Percentiles rank a stretch among this genome's conserved stretches.
phyloP scores from a whole-genome alignment of 1,284 basidiomycete genomes.

The Fistulinella cinereoalba region DNA sequence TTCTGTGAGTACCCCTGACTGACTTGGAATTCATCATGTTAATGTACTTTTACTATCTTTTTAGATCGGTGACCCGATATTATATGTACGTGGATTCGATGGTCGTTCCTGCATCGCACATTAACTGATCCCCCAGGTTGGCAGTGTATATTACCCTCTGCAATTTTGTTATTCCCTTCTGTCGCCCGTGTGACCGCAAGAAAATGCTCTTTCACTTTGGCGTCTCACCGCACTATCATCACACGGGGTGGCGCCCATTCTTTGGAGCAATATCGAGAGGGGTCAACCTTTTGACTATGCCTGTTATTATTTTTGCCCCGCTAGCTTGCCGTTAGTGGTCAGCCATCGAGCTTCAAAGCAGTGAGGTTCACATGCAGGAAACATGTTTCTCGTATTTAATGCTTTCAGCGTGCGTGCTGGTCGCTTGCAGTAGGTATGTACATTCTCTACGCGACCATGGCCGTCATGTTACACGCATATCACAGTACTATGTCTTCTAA shows the following conservation, averaged over 20 bases:
- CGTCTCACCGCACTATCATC: slow-evolving; percentile 55
- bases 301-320: slow-evolving; percentile 47
- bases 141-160: slow-evolving; percentile 21
- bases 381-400: slow-evolving; percentile 43
- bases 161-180: slow-evolving; percentile 31
- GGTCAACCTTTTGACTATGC: slow-evolving; percentile 17
- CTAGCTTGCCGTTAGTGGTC: slow-evolving; percentile 33
- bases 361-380: slow-evolving; percentile 58
- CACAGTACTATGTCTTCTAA: slow-evolving; percentile 3
- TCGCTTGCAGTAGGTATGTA: slow-evolving; percentile 24
- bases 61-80: slow-evolving; percentile 27
- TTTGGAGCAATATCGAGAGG: slow-evolving; percentile 66
- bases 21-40: neutral
- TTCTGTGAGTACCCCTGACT: slow-evolving; percentile 68
- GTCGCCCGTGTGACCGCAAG: slow-evolving; percentile 12
- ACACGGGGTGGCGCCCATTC: slow-evolving; percentile 77
- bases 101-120: neutral
- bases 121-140: slow-evolving; percentile 16
- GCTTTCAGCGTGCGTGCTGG: no score
- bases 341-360: slow-evolving; percentile 30
- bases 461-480: neutral
- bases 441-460: neutral
- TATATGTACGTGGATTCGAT: slow-evolving; percentile 17
- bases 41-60: neutral
- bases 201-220: slow-evolving; percentile 72